These are phyloP conservation scores for Cenchrus purpureus DNA, from an alignment of 176 grass and related monocot species.

Conservation along the genomic window DNA sequence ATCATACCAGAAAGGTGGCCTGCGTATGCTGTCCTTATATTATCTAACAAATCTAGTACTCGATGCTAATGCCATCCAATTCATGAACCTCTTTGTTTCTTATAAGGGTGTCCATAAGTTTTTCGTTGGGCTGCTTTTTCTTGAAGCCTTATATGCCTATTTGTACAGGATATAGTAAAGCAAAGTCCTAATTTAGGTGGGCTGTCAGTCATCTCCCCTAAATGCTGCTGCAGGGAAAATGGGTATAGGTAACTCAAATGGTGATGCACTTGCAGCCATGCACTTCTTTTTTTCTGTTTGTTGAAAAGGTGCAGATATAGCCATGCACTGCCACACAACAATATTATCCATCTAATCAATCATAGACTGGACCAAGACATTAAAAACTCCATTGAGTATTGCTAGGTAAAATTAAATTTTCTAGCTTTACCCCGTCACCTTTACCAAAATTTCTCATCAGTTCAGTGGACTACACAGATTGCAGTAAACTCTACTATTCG, in stretches of 20 bases:
- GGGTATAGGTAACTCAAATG: not conserved
- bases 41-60: conserved; percentile 43
- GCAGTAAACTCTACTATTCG: not conserved
- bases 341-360: not conserved
- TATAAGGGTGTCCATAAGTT: conserved; percentile 1
- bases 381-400: not conserved
- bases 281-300: not conserved
- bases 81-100: conserved; percentile 46
- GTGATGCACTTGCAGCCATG: not conserved
- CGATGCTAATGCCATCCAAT: conserved; percentile 53
- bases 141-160: not conserved
- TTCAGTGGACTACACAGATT: not conserved
- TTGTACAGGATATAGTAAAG: conserved; percentile 5
- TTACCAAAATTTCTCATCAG: not conserved
- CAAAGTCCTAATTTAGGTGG: conserved; percentile 4
- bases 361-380: not conserved
- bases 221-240: not conserved
- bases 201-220: not conserved
- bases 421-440: not conserved
- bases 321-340: not conserved
- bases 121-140: conserved; percentile 22
- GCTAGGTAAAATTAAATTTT: not conserved
- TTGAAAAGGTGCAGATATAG: not conserved
- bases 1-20: conserved; percentile 50
- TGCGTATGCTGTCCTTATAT: conserved; percentile 31